A percentile compares a stretch with the other conserved stretches of the same genome.
Conservation (phyloP, 345 rosid genomes). For the Theobroma cacao region DNA sequence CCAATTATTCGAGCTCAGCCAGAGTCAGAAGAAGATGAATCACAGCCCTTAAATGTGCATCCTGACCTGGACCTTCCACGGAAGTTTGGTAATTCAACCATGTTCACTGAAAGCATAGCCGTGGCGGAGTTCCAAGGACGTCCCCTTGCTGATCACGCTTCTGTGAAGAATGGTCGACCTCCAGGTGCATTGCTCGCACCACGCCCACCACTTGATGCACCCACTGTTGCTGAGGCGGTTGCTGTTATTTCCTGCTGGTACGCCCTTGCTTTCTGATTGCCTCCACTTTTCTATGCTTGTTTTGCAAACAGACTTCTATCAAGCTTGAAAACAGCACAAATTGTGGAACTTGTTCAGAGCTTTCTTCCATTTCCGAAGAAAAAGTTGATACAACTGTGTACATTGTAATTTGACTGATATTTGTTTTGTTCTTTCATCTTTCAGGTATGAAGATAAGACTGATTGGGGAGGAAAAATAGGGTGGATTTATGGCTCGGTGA, state of each 20-base stretch:
- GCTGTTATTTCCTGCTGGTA: constrained; percentile 98
- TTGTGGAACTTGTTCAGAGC: no score
- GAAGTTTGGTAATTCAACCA: constrained; percentile 70
- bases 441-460: constrained; percentile 80
- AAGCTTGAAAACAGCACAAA: no score
- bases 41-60: constrained; percentile 62
- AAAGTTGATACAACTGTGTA: not conserved
- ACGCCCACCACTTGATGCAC: constrained; percentile 88
- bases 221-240: constrained; percentile 94
- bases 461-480: constrained; percentile 90
- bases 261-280: not conserved
- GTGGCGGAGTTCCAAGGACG: constrained; percentile 89
- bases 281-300: not conserved
- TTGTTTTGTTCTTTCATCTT: not conserved
- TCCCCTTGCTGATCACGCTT: constrained; percentile 86
- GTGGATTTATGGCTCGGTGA: constrained; percentile 86
- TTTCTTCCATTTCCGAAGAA: not conserved
- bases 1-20: constrained; percentile 27
- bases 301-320: not conserved
- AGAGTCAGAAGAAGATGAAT: constrained; percentile 33
- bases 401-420: not conserved
- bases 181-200: constrained; percentile 80
- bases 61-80: constrained; percentile 72
- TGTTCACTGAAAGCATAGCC: constrained; percentile 75
- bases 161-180: constrained; percentile 92